These are phyloP conservation scores for Castanea sativa DNA, from an alignment of 306 rosid genomes.

Conservation along the genomic window DNA sequence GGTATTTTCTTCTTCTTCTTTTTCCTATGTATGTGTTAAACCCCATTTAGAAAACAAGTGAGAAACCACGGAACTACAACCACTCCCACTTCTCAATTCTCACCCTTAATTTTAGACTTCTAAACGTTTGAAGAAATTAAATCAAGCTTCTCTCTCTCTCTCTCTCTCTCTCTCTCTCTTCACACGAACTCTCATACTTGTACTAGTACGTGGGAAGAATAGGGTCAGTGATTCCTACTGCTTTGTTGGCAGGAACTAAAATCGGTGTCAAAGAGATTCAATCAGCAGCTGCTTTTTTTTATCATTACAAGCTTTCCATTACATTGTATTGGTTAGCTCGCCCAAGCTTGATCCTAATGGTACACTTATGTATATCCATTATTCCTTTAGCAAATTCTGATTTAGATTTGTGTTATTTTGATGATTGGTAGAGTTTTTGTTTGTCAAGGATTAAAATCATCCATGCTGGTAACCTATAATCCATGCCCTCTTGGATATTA, in stretches of 20 bases:
- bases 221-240: constrained; percentile 61
- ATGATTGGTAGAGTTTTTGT: background rate
- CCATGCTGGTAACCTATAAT: too few species aligned
- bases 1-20: too few species aligned
- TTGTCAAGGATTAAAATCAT: too few species aligned
- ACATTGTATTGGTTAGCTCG: constrained; percentile 57
- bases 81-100: too few species aligned
- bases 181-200: constrained; percentile 19
- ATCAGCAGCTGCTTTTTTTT: constrained; percentile 65
- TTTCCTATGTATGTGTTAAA: too few species aligned
- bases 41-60: too few species aligned
- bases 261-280: constrained; percentile 89
- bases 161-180: too few species aligned
- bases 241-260: constrained; percentile 61
- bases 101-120: too few species aligned
- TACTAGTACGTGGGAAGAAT: constrained; percentile 63
- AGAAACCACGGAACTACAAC: too few species aligned
- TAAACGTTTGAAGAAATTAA: too few species aligned
- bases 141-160: too few species aligned
- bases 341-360: constrained; percentile 66
- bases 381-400: constrained; percentile 4
- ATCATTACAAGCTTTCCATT: constrained; percentile 74
- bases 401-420: constrained; percentile 4
- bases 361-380: constrained; percentile 6
- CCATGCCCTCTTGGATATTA: too few species aligned